These are phyloP conservation scores for Ceratocystis alfenasii DNA, from an alignment of 2,329 filamentous ascomycete species.

Conservation along the genomic window DNA sequence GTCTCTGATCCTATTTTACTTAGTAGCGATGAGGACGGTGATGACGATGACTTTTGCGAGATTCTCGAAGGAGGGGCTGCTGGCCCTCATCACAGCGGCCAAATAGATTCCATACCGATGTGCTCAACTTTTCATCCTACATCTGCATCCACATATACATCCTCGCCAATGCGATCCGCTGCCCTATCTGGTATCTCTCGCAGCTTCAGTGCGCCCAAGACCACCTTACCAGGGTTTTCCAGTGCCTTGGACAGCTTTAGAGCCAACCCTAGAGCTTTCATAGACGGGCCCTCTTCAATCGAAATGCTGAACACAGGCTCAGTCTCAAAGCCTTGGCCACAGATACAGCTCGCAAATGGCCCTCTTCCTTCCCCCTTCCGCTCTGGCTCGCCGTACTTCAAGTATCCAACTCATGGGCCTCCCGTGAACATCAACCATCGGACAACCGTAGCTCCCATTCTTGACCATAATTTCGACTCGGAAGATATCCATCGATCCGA, in stretches of 20 bases:
- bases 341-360: background rate
- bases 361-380: background rate
- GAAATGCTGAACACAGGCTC: background rate
- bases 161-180: background rate
- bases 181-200: background rate
- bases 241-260: background rate
- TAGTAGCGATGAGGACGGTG: slow-evolving; percentile 18
- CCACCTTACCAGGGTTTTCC: background rate
- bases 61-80: background rate
- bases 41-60: slow-evolving; percentile 11
- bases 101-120: too few relatives aligned
- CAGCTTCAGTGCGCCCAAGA: background rate
- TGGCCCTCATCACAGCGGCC: slow-evolving; percentile 4
- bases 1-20: slow-evolving; percentile 10
- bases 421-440: background rate
- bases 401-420: background rate
- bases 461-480: background rate
- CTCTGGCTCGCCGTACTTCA: background rate
- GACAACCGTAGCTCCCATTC: background rate
- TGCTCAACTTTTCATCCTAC: background rate
- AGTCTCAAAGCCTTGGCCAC: background rate
- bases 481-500: background rate
- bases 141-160: background rate
- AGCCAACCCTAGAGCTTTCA: slow-evolving; percentile 1
- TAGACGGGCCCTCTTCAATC: background rate